Percentiles rank a stretch among this genome's conserved stretches.
Evolutionary conservation across 2,329 filamentous ascomycete species (phyloP).

Genomic region (Monilinia fructicola): DNA sequence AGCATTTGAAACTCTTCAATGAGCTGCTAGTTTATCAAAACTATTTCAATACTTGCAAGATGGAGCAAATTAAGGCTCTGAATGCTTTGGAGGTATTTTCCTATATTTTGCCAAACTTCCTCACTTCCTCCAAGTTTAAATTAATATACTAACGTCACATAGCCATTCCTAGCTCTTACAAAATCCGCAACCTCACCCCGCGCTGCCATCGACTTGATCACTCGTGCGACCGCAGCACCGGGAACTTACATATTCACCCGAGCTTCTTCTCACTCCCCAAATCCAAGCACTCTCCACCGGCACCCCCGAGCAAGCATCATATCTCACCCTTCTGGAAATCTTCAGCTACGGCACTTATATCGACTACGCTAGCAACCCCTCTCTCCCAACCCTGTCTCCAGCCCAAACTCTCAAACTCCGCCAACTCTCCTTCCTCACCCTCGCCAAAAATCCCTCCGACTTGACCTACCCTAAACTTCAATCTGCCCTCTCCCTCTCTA

Average conservation of each 20-base stretch:
- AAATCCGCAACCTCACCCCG: slow-evolving; percentile 82
- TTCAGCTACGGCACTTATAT: slow-evolving; percentile 92
- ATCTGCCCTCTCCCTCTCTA: slow-evolving; percentile 63
- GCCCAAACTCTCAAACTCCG: slow-evolving; percentile 82
- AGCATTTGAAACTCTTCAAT: slow-evolving; percentile 7
- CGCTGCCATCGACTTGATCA: slow-evolving; percentile 81
- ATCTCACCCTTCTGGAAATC: slow-evolving; percentile 75
- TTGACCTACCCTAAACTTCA: slow-evolving; percentile 74
- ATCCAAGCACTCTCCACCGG: slow-evolving; percentile 67
- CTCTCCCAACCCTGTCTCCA: slow-evolving; percentile 69
- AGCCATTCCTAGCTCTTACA: slow-evolving; percentile 88
- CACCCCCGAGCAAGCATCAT: slow-evolving; percentile 59
- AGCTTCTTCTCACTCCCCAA: slow-evolving; percentile 79
- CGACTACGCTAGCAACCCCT: slow-evolving; percentile 58
- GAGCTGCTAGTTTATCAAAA: slow-evolving; percentile 14
- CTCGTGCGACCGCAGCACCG: slow-evolving; percentile 82
- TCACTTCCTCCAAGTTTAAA: not conserved
- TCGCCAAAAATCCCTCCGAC: slow-evolving; percentile 65
- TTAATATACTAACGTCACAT: slow-evolving; percentile 44
- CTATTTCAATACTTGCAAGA: slow-evolving; percentile 42
- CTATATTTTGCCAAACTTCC: not conserved
- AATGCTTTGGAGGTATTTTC: slow-evolving; percentile 60
- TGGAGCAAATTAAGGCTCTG: slow-evolving; percentile 72
- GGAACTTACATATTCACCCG: slow-evolving; percentile 92
- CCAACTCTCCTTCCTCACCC: slow-evolving; percentile 82